Evolutionary conservation across 2,329 filamentous ascomycete species (phyloP).

Genomic region (Endocalyx cinctus): DNA sequence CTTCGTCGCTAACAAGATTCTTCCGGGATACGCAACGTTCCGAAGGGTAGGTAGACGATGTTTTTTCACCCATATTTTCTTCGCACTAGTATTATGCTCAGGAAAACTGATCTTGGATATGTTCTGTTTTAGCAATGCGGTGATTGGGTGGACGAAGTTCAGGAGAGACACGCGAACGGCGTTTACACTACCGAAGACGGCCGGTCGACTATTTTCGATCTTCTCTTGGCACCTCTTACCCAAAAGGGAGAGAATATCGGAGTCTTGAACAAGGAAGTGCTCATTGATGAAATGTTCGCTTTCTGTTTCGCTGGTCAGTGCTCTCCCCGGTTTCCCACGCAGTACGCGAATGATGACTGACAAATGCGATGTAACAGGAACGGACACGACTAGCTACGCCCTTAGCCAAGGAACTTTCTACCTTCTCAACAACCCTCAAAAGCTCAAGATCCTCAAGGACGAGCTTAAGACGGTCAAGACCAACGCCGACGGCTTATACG

Average conservation of each 20-base stretch:
- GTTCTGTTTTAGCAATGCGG: constrained; percentile 6
- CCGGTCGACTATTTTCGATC: constrained; percentile 7
- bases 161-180: constrained; percentile 4
- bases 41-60: constrained; percentile 8
- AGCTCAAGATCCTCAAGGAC: constrained; percentile 5
- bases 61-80: too few relatives aligned
- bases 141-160: constrained; percentile 7
- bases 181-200: constrained; percentile 7
- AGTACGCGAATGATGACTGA: too few relatives aligned
- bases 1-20: constrained; percentile 3
- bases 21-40: constrained; percentile 10
- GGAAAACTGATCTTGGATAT: too few relatives aligned
- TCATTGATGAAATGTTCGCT: constrained; percentile 8
- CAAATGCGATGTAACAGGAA: constrained; percentile 4
- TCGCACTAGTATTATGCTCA: too few relatives aligned
- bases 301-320: constrained; percentile 10
- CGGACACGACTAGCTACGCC: constrained; percentile 8
- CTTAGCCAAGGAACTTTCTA: constrained; percentile 10
- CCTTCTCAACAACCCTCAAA: constrained; percentile 6
- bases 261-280: constrained; percentile 4
- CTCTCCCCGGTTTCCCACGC: too few relatives aligned
- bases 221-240: constrained; percentile 5
- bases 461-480: constrained; percentile 6
- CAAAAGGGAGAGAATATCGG: constrained; percentile 6
- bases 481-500: constrained; percentile 6